Evolutionary conservation across 352 stramenopile genomes (phyloP), one percentile per base, ranked within the genome.

Genomic region (Globisporangium nagaii): DNA sequence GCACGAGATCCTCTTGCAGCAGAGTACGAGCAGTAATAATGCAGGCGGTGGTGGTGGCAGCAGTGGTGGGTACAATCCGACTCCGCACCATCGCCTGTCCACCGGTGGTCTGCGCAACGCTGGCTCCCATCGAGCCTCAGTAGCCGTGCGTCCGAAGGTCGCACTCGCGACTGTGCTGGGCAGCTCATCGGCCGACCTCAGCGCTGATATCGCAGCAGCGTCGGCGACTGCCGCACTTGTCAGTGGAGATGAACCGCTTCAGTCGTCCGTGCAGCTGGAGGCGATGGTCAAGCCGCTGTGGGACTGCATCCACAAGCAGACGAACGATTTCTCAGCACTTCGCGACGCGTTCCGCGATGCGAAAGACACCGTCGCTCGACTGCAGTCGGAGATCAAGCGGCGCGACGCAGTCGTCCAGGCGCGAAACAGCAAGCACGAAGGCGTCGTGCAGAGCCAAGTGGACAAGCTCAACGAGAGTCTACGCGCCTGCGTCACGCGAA

Each of bases 351-450:
- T 89, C 30, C 67, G 74, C 19, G 83, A 91, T 27, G 79, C 83
- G 3, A 90, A 89, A 41, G 77, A 88, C 30, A 93, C 81, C 0
- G 77, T 91, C 0, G 43, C 68, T 17, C 71, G 80, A 0, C 60
- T 93, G 11, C 83, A 93, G 44, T 77, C 80, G 0, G 83, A 93
- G 65, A 89, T 93, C 59, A 90, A 91, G 36, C 79, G 83, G 8
- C 79, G 83, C 11, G 83, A 93, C 44, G 80, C 83, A 0, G 70
- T 93, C 24, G 68, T 88, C 13, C 81, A 91, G 53, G 83, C 80
- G 1, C 65, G 83, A 7, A 93, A 91, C 49, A 75, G 71, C 42
- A 91, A 93, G 34, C 79, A 91, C 61, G 83, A 91, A 53, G 51
- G 49, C 5, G 62, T 81, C 3, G 68, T 93, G 44, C 83, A 93